phyloP scores from a whole-genome alignment of 108 stramenopile species.

The Stephanodiscus minutulus region DNA sequence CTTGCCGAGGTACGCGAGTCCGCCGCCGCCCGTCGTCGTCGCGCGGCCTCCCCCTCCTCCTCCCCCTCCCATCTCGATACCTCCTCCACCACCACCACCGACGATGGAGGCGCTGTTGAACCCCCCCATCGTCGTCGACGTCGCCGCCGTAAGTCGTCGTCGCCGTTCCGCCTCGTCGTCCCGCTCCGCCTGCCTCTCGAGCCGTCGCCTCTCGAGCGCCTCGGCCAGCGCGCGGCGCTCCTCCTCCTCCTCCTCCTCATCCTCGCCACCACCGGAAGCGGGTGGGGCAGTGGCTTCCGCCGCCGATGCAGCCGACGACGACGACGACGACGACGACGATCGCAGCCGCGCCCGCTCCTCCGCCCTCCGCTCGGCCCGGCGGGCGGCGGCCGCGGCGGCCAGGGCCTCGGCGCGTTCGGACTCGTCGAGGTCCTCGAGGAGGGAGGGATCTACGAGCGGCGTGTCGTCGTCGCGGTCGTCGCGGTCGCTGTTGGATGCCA shows the following conservation, averaged over 20 bases:
- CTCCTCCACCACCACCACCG: neutral
- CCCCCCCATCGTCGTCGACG: neutral
- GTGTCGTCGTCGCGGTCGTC: neutral
- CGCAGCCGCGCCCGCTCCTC: conserved; percentile 57
- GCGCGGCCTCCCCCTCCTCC: too few species aligned
- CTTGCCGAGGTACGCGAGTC: conserved; percentile 65
- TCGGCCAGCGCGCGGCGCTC: conserved; percentile 24
- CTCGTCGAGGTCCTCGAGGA: conserved; percentile 60
- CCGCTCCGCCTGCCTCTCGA: conserved; percentile 24
- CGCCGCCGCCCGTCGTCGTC: neutral
- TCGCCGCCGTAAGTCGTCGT: neutral
- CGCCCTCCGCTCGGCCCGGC: conserved; percentile 75
- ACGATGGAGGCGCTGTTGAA: neutral
- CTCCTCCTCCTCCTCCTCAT: conserved; percentile 16
- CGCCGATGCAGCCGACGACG: conserved; percentile 22
- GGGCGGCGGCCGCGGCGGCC: conserved; percentile 60
- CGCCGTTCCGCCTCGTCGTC: conserved; percentile 19
- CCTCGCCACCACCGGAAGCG: too few species aligned
- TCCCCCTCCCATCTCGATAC: neutral
- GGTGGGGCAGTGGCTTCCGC: too few species aligned
- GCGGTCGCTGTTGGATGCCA: too few species aligned
- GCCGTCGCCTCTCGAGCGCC: conserved; percentile 20
- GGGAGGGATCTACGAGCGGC: conserved; percentile 61
- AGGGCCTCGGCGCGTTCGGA: conserved; percentile 69
- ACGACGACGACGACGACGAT: conserved; percentile 22